phyloP scores from a whole-genome alignment of 495 filamentous ascomycete genomes.

The Neurospora sp. region DNA sequence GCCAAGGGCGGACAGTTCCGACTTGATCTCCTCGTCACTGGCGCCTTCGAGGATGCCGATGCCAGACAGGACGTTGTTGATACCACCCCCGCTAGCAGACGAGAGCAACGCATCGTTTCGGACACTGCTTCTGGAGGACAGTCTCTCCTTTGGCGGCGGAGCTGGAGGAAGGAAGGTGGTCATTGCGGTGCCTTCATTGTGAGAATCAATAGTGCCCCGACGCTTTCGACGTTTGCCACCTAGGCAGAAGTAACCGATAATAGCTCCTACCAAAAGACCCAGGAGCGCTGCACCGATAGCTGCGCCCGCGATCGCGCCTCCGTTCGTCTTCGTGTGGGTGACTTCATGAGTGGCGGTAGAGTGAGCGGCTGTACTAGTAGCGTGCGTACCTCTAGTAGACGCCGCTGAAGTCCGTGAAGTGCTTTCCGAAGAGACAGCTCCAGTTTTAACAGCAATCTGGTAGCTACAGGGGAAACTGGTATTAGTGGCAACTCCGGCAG shows the following conservation, averaged over 20 bases:
- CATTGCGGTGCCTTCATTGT: neutral
- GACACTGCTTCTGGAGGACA: neutral
- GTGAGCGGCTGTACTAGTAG: neutral
- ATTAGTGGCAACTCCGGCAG: too few species aligned
- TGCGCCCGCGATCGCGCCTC: neutral
- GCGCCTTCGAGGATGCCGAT: constrained; percentile 14
- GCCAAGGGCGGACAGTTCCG: constrained; percentile 19
- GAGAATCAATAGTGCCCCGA: neutral
- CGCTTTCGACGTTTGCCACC: neutral
- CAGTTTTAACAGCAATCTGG: neutral
- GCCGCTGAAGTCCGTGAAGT: neutral
- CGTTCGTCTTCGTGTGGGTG: neutral
- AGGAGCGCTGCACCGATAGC: neutral
- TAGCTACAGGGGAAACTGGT: neutral
- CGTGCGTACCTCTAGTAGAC: neutral
- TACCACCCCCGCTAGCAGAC: neutral
- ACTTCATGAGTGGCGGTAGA: neutral
- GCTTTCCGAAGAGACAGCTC: neutral
- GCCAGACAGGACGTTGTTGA: neutral
- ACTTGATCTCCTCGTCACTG: constrained; percentile 17
- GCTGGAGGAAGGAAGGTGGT: neutral
- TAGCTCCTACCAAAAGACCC: neutral
- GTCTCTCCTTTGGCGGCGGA: neutral
- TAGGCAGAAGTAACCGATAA: neutral
- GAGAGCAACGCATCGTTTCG: neutral